Evolutionary conservation across 257 asterid species (phyloP).

Genomic region (Nicotiana attenuata): DNA sequence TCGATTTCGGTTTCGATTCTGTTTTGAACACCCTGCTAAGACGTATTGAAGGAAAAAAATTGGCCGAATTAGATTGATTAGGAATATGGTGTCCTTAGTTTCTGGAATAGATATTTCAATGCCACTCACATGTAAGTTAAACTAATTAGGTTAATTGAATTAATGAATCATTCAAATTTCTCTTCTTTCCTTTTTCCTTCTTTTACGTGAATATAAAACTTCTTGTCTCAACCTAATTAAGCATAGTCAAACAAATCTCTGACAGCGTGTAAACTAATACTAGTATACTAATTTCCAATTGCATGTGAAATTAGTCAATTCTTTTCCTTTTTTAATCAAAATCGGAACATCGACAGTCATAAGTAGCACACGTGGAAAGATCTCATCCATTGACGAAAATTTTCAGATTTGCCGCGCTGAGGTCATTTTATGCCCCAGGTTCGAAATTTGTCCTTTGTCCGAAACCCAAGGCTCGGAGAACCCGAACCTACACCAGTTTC

Average conservation of each 20-base stretch:
- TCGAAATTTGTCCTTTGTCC: slow-evolving; percentile 57
- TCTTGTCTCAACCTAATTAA: not conserved
- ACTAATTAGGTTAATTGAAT: too few relatives aligned
- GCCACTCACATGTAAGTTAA: too few relatives aligned
- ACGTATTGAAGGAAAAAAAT: too few relatives aligned
- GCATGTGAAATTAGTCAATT: not conserved
- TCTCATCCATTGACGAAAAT: not conserved
- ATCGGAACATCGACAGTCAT: not conserved
- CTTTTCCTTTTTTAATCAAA: not conserved
- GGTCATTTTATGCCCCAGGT: slow-evolving; percentile 37
- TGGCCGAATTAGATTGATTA: too few relatives aligned
- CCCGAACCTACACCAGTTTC: slow-evolving; percentile 20
- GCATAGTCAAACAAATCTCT: not conserved
- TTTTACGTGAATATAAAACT: not conserved
- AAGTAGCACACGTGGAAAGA: slow-evolving; percentile 14
- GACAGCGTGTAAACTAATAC: not conserved
- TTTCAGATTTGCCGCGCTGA: slow-evolving; percentile 64
- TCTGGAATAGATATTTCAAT: too few relatives aligned
- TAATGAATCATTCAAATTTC: not conserved
- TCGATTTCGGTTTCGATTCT: too few relatives aligned
- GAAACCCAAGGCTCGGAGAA: slow-evolving; percentile 36
- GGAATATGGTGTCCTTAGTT: too few relatives aligned
- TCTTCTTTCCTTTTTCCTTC: not conserved
- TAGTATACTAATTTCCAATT: not conserved
- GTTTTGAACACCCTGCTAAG: too few relatives aligned